These are phyloP conservation scores for Colletotrichum spinosum DNA, from an alignment of 2,329 filamentous ascomycete genomes.

Conservation along the genomic window DNA sequence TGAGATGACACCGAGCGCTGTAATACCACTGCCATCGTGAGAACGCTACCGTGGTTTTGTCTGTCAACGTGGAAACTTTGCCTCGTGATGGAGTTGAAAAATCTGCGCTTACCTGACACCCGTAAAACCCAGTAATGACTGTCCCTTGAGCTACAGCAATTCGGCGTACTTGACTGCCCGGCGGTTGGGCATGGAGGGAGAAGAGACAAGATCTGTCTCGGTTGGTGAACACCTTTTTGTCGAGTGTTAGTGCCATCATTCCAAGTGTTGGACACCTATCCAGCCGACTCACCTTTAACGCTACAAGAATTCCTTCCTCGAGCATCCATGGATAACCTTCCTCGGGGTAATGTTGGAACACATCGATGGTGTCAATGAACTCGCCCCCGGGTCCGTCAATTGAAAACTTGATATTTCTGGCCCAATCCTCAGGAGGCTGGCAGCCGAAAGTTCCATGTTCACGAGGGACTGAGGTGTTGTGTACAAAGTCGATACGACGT, in stretches of 20 bases:
- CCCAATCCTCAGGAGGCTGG: background rate
- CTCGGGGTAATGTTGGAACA: background rate
- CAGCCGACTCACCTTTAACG: background rate
- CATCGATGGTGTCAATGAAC: background rate
- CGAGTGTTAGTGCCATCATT: background rate
- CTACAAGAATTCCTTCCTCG: background rate
- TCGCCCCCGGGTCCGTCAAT: conserved; percentile 4
- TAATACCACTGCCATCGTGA: background rate
- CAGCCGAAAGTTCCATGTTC: background rate
- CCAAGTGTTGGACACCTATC: background rate
- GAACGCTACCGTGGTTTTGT: background rate
- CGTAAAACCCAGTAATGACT: background rate
- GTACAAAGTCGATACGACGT: background rate
- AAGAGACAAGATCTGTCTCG: background rate
- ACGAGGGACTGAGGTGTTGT: background rate
- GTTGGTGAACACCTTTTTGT: background rate
- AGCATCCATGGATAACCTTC: background rate
- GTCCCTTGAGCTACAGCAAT: background rate
- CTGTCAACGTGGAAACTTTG: background rate
- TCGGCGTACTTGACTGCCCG: background rate
- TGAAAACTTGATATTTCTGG: background rate
- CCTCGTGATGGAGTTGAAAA: background rate
- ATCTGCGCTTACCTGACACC: background rate
- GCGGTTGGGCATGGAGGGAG: background rate
- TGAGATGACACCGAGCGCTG: background rate